Evolutionary conservation across 148 eudicot species (phyloP), one percentile per base, ranked within the genome.

Genomic region (Polygonum maritimum): DNA sequence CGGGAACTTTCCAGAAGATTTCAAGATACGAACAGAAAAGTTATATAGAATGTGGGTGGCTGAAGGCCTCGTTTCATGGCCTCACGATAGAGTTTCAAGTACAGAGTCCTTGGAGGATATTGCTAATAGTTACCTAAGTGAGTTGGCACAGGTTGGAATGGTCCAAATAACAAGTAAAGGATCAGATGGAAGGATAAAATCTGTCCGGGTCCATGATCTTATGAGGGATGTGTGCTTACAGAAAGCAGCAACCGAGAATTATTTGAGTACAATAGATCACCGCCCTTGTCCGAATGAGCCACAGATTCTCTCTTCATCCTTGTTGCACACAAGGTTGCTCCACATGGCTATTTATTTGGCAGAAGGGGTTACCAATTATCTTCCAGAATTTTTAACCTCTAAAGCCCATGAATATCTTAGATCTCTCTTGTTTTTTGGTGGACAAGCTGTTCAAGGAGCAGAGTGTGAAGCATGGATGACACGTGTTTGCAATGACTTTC

Each of bases 31-130:
- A 44, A 69, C 80, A n/a, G 69, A 77, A 54, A 82, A 74, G 26
- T 65, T 87, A 39, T 81, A 76, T 74, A 80, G 78, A 36, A 54
- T 83, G 78, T 85, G 86, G 88, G 78, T 83, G 39, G 90, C 88
- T 73, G 87, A 88, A 81, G 89, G 89, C 18, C 48, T 88, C 15
- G 18, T 81, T 18, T 73, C 82, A 1, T 60, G 73, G 11, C 52
- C 60, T 35, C 35, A 75, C 51, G 76, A 71, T 1, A 76, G 69
- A 38, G 79, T 76, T 75, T 26, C 39, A 19, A 80, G 58, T 80
- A 63, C 69, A 70, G 85, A 82, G 75, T 67, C 86, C 5, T 40
- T 81, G 54, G 82, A 83, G 62, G 80, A 82, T 22, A 74, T 82
- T n/a, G 85, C 85, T 2, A 80, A 82, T 54, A 76, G 76, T 75